Conservation (phyloP, 2,329 filamentous ascomycete genomes). For the Diaporthe sp. region DNA sequence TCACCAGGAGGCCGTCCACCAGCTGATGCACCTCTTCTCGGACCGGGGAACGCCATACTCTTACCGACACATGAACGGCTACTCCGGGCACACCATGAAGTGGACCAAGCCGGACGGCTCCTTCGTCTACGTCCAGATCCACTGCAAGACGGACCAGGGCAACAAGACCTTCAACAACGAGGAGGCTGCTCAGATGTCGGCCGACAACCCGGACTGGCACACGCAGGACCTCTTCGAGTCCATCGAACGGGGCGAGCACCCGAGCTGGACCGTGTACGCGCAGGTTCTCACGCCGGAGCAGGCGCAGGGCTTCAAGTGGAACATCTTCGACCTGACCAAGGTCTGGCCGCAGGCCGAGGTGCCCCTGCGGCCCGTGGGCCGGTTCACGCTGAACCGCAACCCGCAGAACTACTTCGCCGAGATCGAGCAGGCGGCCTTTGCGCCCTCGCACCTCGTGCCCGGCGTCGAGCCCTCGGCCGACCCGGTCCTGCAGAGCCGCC, state of each 20-base stretch:
- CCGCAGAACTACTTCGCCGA: constrained; percentile 78
- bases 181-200: constrained; percentile 67
- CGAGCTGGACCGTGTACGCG: constrained; percentile 74
- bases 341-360: constrained; percentile 76
- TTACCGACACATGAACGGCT: constrained; percentile 77
- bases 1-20: constrained; percentile 74
- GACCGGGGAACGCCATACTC: constrained; percentile 77
- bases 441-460: constrained; percentile 74
- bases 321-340: constrained; percentile 79
- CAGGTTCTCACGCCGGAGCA: constrained; percentile 75
- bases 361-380: constrained; percentile 72
- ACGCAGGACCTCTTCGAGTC: constrained; percentile 75
- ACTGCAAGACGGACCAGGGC: constrained; percentile 75
- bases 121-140: constrained; percentile 77
- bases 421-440: constrained; percentile 78
- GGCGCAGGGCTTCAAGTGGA: constrained; percentile 72
- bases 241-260: constrained; percentile 72
- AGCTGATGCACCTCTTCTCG: constrained; percentile 76
- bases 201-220: constrained; percentile 73
- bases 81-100: constrained; percentile 77
- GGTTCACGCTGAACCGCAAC: constrained; percentile 76
- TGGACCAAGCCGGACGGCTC: constrained; percentile 75
- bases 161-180: constrained; percentile 71
- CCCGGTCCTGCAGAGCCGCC: constrained; percentile 71
- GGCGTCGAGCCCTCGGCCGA: constrained; percentile 75